These are phyloP conservation scores for Aspergillus baeticus DNA, from an alignment of 495 filamentous ascomycete genomes.

Conservation along the genomic window DNA sequence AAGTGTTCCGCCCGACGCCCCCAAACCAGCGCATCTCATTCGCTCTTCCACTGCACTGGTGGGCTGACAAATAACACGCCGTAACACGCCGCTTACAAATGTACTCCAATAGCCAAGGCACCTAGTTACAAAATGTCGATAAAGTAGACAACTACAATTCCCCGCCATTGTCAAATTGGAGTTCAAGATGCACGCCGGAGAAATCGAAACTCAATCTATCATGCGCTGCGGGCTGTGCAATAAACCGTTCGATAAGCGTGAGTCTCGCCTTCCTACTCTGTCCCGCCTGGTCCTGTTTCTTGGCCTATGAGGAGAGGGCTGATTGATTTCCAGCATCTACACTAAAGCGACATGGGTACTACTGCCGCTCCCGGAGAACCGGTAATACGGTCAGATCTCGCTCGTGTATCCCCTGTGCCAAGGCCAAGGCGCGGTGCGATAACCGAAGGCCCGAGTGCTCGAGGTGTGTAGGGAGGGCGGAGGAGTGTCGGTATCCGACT, in stretches of 20 bases:
- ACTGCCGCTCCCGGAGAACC: not conserved
- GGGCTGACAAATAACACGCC: not conserved
- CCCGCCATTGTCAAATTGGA: not conserved
- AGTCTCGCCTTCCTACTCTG: not conserved
- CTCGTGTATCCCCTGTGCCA: constrained; percentile 43
- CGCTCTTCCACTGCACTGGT: no score
- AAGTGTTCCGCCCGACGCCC: not conserved
- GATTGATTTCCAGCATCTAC: not conserved
- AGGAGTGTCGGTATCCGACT: constrained; percentile 39
- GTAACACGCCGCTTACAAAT: no score
- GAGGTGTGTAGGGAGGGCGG: constrained; percentile 36
- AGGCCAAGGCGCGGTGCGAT: constrained; percentile 42
- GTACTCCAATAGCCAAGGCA: no score
- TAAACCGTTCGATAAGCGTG: constrained; percentile 5
- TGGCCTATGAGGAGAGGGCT: not conserved
- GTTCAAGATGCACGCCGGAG: not conserved
- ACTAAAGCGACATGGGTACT: not conserved
- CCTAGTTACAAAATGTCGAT: no score
- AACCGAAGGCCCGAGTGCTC: constrained; percentile 39
- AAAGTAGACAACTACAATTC: not conserved
- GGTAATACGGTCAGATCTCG: constrained; percentile 21
- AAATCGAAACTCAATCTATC: not conserved
- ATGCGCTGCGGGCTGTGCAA: constrained; percentile 5
- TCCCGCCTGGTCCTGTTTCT: not conserved
- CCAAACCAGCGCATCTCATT: no score